Conservation (phyloP, 2,329 filamentous ascomycete genomes). For the Dichotomopilus funicola region DNA sequence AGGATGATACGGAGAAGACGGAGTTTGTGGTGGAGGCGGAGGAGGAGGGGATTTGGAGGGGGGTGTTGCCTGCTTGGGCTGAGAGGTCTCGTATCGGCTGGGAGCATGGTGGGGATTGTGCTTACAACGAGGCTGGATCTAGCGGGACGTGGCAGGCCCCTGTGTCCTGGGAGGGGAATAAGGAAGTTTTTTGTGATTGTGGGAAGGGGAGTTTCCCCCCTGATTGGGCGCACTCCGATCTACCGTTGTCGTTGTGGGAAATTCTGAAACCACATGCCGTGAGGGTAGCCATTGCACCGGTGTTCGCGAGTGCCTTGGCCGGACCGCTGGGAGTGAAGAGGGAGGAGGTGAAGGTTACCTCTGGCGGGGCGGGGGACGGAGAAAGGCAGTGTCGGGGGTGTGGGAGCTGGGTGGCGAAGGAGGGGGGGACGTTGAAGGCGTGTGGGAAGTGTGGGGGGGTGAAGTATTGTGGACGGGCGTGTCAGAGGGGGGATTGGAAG, state of each 20-base stretch:
- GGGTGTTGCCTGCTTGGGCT: neutral
- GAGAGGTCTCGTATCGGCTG: neutral
- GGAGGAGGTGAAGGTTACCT: neutral
- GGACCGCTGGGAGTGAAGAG: neutral
- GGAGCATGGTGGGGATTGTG: neutral
- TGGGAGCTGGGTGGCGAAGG: conserved; percentile 14
- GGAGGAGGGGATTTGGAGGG: neutral
- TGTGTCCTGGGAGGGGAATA: neutral
- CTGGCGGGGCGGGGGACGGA: neutral
- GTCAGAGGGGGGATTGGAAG: conserved; percentile 8
- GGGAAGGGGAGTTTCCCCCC: conserved; percentile 2
- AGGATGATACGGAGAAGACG: neutral
- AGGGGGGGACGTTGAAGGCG: neutral
- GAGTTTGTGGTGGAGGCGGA: neutral
- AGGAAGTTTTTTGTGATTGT: conserved; percentile 1
- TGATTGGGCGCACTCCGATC: neutral
- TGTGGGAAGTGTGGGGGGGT: neutral
- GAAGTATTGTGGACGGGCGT: conserved; percentile 5
- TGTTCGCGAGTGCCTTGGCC: conserved; percentile 5
- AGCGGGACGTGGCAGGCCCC: neutral
- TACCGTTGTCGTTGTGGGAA: conserved; percentile 6
- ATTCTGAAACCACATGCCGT: conserved; percentile 1
- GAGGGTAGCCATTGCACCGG: conserved; percentile 3
- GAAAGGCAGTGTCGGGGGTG: neutral
- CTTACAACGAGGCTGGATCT: neutral